Base-by-base conservation (phyloP, 495 filamentous ascomycete genomes). In the Lepraria neglecta region DNA sequence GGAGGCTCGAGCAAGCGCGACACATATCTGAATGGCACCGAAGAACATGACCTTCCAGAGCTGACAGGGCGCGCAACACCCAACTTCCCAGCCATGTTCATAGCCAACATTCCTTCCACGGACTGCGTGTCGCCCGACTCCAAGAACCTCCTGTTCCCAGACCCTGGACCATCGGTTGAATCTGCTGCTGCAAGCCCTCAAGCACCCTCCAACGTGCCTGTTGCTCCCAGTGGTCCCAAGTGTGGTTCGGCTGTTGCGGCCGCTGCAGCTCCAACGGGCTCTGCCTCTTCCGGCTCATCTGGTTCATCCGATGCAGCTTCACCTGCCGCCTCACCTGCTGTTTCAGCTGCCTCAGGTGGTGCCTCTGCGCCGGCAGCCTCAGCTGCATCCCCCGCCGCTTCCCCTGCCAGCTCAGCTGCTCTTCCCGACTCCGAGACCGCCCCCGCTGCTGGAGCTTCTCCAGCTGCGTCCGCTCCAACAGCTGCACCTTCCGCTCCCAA, bases 1-100 rank as follows among this genome's bases (percentile, higher is more conserved):
- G 72, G 69, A 24, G 68, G 73, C 15, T 64, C 63, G 42, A 70
- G 66, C 40, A 80, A 79, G 72, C 72, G 77, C 28, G 48, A 65
- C 19, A n/a, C 43, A 24, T n/a, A 55, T 3, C 3, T 17, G 43
- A 64, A 53, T 43, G 59, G 54, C 10, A 60, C 50, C 40, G 24
- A 58, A 19, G 59, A 55, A 1, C 53, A 47, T 14, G 60, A 0
- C 45, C 19, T 54, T 3, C 53, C 61, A 11, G 60, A 64, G 11
- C 56, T 68, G 43, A 6, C 31, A 17, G 58, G 57, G 56, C 67
- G 67, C 27, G 67, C 58, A n/a, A 56, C 56, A 17, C 10, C 65
- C 17, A 51, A 51, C 11, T 67, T 63, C 42, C 86, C 86, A 0
- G 70, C 76, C 7, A 72, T 87, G 58, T 87, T 85, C 68, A 67